Base-by-base conservation (phyloP, 495 filamentous ascomycete species). In the Peziza echinospora region DNA sequence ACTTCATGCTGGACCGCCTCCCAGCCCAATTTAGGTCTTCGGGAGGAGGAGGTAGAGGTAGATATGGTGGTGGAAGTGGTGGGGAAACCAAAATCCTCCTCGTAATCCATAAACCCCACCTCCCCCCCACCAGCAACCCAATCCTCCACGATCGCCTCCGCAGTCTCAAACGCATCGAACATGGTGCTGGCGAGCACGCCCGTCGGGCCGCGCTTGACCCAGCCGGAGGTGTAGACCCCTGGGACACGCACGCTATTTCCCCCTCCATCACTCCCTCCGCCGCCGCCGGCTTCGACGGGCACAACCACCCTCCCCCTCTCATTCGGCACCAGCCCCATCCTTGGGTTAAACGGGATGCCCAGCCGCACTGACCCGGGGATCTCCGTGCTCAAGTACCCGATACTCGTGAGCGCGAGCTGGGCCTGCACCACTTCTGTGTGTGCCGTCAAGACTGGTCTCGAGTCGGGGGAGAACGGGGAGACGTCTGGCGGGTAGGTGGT, bases 151-250 rank as follows among this genome's bases (percentile, higher is more conserved):
- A 97, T 77, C 2, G 76, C 75, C 59, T 93, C 84, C 0, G 76
- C 91, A 1, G 85, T 93, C 16, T 72, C 70, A 56, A 94, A 94
- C 0, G 86, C 91, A 62, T 96, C 91, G 45, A 78, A 76, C 87
- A 97, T 92, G 0, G 89, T 97, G 23, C 77, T 84, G 8, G 89
- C 87, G 60, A 97, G 96, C 3, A 94, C 87, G 5, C 89, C 89
- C 5, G 85, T 92, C 0, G 89, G 91, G 1, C 89, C 89, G 37
- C 83, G 70, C 63, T 96, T 96, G 19, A 93, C 86, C 89, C 89
- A 97, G 3, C 89, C 89, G 19, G 86, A 82, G 52, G 84, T 87
- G 62, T 97, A 97, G 16, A 93, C 56, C 1, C 91, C 91, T 1
- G 82, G 80, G 1, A 92, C 62, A 3, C 30, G 13, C 64, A 10